Conservation (phyloP, 2,329 filamentous ascomycete species). For the Epichloe scottii region DNA sequence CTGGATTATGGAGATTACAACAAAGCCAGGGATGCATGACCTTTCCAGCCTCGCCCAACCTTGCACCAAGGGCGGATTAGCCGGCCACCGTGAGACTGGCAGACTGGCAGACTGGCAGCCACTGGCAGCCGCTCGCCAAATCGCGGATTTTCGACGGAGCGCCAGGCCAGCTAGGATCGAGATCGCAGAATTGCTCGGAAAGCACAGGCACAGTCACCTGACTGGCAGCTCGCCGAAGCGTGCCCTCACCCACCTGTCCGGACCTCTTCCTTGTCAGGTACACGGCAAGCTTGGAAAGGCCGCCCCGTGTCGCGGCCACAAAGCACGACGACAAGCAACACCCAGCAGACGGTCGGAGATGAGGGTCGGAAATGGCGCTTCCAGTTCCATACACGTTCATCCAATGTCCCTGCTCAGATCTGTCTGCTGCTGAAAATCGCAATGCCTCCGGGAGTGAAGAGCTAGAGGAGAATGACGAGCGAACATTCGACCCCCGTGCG, state of each 20-base stretch:
- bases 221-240: neutral
- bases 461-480: constrained; percentile 55
- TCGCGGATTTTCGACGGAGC: too few species aligned
- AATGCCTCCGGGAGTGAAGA: constrained; percentile 17
- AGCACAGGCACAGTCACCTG: constrained; percentile 1
- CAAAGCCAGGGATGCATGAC: neutral
- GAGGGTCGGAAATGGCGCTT: constrained; percentile 29
- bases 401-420: constrained; percentile 51
- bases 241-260: neutral
- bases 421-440: constrained; percentile 22
- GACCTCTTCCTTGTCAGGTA: neutral
- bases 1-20: neutral
- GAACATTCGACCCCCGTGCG: constrained; percentile 74
- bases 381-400: constrained; percentile 53
- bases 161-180: too few species aligned
- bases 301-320: neutral
- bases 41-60: too few species aligned
- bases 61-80: too few species aligned
- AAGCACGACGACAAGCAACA: neutral
- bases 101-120: too few species aligned
- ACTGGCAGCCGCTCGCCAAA: too few species aligned
- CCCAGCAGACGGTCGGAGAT: neutral
- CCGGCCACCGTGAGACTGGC: too few species aligned
- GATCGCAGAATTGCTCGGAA: too few species aligned
- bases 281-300: neutral